A percentile compares a stretch with the other conserved stretches of the same genome.
phyloP scores from a whole-genome alignment of 352 stramenopile species.

The Pythium chondricola region DNA sequence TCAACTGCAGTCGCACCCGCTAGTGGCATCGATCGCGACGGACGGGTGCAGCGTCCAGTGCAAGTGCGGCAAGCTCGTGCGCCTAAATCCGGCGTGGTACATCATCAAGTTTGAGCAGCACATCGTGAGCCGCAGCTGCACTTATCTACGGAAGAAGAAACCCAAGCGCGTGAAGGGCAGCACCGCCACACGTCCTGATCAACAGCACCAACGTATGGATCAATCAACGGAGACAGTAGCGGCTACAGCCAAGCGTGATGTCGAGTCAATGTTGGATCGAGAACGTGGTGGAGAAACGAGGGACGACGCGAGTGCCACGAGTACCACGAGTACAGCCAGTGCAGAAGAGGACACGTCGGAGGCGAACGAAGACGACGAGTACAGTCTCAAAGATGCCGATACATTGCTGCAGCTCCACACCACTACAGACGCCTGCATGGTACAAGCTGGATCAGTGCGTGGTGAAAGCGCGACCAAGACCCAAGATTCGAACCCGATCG shows the following conservation, averaged over 20 bases:
- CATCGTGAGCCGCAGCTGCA: constrained; percentile 75
- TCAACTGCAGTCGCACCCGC: constrained; percentile 47
- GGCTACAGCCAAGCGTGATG: too few species aligned
- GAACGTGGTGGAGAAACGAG: too few species aligned
- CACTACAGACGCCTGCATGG: too few species aligned
- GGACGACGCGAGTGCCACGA: not conserved
- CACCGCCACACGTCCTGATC: constrained; percentile 5
- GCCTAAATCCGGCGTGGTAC: constrained; percentile 79
- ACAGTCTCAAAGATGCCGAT: not conserved
- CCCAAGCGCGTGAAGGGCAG: constrained; percentile 6
- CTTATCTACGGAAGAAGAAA: constrained; percentile 40
- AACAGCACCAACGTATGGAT: too few species aligned
- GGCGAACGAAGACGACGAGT: not conserved
- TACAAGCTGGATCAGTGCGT: too few species aligned
- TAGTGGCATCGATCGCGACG: constrained; percentile 31
- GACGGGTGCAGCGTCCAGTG: constrained; percentile 58
- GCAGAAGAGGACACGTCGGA: not conserved
- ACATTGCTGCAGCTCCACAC: not conserved
- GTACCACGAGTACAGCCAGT: not conserved
- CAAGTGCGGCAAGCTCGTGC: constrained; percentile 64
- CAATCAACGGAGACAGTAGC: too few species aligned
- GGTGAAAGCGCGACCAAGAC: too few species aligned
- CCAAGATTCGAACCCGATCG: constrained; percentile 10
- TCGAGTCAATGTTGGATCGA: not conserved
- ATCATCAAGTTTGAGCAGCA: constrained; percentile 85